A percentile compares a stretch with the other conserved stretches of the same genome.
Evolutionary conservation across 192 early-diverging fungal species (phyloP).

Genomic region (Backusella luteola): DNA sequence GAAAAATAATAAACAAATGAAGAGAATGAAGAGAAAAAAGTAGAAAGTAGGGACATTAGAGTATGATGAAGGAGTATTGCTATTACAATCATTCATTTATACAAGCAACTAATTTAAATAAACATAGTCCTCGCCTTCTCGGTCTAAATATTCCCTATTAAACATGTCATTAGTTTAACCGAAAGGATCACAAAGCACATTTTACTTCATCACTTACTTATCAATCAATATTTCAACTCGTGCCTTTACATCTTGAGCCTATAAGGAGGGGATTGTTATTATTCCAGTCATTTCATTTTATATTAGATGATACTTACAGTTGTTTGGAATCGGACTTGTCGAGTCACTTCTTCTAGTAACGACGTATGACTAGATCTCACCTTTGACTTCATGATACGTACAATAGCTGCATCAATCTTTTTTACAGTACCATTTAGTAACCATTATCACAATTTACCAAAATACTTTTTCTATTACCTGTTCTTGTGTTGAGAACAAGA

Average conservation of each 20-base stretch:
- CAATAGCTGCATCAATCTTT: constrained; percentile 77
- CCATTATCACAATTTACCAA: constrained; percentile 1
- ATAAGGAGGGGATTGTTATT: constrained; percentile 16
- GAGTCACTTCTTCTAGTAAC: constrained; percentile 68
- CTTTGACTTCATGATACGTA: constrained; percentile 84
- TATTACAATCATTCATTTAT: not conserved
- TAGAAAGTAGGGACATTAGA: too few relatives aligned
- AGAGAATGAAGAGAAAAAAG: too few relatives aligned
- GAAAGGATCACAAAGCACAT: not conserved
- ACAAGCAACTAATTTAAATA: not conserved
- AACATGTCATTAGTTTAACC: not conserved
- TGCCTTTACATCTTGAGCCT: constrained; percentile 28
- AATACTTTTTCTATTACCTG: constrained; percentile 50
- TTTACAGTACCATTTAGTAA: not conserved
- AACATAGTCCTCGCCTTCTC: constrained; percentile 16
- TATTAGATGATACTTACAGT: constrained; percentile 36
- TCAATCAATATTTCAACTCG: constrained; percentile 33
- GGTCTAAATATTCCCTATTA: constrained; percentile 27
- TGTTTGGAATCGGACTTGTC: constrained; percentile 61
- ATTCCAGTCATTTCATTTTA: constrained; percentile 47
- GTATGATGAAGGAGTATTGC: too few relatives aligned
- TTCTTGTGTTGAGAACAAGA: constrained; percentile 75
- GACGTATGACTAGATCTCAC: constrained; percentile 66
- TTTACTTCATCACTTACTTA: not conserved
- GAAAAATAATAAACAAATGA: too few relatives aligned